Base-by-base conservation (phyloP, 2,329 filamentous ascomycete species). In the Trichoderma harzianum region DNA sequence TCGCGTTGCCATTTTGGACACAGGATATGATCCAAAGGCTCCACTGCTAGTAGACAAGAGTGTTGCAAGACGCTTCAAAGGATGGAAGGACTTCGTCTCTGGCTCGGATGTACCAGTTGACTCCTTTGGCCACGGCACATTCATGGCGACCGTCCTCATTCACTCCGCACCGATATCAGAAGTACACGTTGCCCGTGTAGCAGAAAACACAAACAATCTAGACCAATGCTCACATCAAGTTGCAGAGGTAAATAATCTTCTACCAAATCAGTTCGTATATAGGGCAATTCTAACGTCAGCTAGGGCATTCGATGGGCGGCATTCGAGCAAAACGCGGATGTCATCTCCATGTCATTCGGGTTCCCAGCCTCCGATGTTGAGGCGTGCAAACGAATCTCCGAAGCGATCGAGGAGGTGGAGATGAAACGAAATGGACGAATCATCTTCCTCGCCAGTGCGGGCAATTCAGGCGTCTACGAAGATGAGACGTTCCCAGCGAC, bases 301-400 rank as follows among this genome's bases (percentile, higher is more conserved):
- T n/a, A 47, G 39, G 39, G 39, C 8, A 47, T 47, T 47, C 39
- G 39, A 47, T 47, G 39, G 39, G 39, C 39, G 39, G 39, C 39
- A 47, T 3, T 47, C 18, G 39, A 47, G 39, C 39, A 47, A 47
- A 47, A 47, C 1, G 39, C 39, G 18, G 39, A 47, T 5, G 11
- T 47, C 39, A 47, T 47, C 39, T 47, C 39, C 39, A 47, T 47
- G 39, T 47, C 39, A n/a, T n/a, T 47, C 18, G 39, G 39, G 39
- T 47, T 47, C 39, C 39, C 18, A 47, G 18, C 39, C 3, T 47
- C 0, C 18, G 18, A 47, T 47, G 5, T 2, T 11, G 18, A 47
- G 39, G 0, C 39, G 8, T 11, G 5, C 18, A 2, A 1, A 21
- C 7, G 0, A n/a, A 21, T 47, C 1, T 47, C 39, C 8, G 1